Base-by-base conservation (phyloP, 1,284 basidiomycete species). In the Thecaphora frezii region DNA sequence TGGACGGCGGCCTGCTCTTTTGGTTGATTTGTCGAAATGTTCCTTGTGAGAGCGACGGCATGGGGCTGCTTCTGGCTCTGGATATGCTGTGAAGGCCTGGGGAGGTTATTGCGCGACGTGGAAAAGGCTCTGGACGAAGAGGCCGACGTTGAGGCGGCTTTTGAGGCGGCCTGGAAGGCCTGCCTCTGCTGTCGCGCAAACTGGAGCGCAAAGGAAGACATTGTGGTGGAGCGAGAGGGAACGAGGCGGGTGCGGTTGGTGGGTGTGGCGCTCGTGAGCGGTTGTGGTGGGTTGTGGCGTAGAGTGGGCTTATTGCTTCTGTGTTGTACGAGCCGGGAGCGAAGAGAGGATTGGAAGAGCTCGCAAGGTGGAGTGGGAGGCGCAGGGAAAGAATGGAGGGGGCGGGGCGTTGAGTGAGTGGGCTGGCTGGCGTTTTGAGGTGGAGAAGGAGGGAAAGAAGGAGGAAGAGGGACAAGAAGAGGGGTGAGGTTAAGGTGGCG, bases 1-100 rank as follows among this genome's bases (percentile, higher is more conserved):
- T 66, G 59, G 38, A 55, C 56, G 19, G 67, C 62, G 25, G 63
- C 67, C 51, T 69, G 67, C 46, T 60, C 47, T 42, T 60, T 59
- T 38, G 67, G 57, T 50, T 58, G 51, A 46, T 70, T 64, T 37
- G 67, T 67, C 43, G 63, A 63, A 12, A 70, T 70, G 43, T 61
- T 52, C 56, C 67, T 67, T 54, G 59, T 46, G 53, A 66, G 58
- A 19, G 58, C 63, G 18, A 61, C 41, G 33, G 58, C 51, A 12
- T 51, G 48, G 38, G 54, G 58, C 24, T 61, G 46, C 41, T 66
- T 51, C 12, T 52, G 48, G 39, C 58, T 58, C n/a, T 58, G 55
- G 12, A 55, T 46, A 22, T 55, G 22, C 16, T 61, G 58, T 10
- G 58, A 47, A 1, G 63, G 51, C 18, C 63, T 58, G 19, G 64